Evolutionary conservation across 768 basidiomycete genomes (phyloP).

Genomic region (Suillus sp.): DNA sequence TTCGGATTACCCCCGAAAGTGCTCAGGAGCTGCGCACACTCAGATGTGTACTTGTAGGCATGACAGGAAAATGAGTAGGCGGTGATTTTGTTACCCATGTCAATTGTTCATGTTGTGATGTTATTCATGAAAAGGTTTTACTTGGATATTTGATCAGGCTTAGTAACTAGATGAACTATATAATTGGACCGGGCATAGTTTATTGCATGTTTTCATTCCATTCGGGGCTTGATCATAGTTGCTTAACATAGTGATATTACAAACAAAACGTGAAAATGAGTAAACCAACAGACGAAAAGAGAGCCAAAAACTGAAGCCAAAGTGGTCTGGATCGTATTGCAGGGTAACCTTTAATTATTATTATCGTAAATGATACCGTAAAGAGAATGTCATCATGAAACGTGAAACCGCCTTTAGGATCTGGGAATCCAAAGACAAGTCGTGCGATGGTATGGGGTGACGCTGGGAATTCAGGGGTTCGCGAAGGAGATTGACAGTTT

Average conservation of each 20-base stretch:
- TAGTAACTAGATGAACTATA: conserved; percentile 8
- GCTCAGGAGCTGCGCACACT: background rate
- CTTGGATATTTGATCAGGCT: conserved; percentile 2
- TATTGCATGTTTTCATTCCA: conserved; percentile 9
- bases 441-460: conserved; percentile 8
- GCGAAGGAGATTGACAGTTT: background rate
- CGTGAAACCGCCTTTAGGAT: conserved; percentile 2
- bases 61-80: conserved; percentile 1
- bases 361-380: conserved; percentile 3
- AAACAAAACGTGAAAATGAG: conserved; percentile 3
- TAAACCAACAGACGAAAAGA: background rate
- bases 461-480: conserved; percentile 7
- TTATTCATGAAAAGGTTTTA: background rate
- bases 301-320: background rate
- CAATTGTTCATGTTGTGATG: background rate
- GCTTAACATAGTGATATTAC: conserved; percentile 8
- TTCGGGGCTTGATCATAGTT: conserved; percentile 5
- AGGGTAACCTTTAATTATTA: conserved; percentile 3
- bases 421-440: conserved; percentile 4
- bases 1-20: conserved; percentile 5
- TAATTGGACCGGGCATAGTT: conserved; percentile 6
- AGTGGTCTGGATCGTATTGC: background rate
- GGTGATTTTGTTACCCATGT: conserved; percentile 5
- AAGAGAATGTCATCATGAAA: background rate
- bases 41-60: background rate